A percentile compares a stretch with the other conserved stretches of the same genome.
These are phyloP conservation scores for Sporothrix dimorphospora DNA, from an alignment of 2,329 filamentous ascomycete genomes.

Conservation along the genomic window DNA sequence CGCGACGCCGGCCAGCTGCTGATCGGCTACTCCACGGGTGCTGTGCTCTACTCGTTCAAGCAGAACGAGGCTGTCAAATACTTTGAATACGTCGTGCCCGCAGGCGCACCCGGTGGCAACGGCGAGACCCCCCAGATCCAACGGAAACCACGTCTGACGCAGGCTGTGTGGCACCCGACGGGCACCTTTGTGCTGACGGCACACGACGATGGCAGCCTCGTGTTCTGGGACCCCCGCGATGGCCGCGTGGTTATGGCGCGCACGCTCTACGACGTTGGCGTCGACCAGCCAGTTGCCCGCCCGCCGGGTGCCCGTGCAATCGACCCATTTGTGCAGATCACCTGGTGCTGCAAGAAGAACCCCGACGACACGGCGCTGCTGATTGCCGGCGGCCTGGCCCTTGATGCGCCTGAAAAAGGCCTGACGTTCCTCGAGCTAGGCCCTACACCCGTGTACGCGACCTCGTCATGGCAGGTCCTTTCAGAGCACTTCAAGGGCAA, in stretches of 20 bases:
- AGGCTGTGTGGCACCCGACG: conserved; percentile 92
- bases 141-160: conserved; percentile 74
- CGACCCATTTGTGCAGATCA: conserved; percentile 75
- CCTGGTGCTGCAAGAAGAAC: conserved; percentile 94
- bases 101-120: conserved; percentile 83
- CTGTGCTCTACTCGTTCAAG: conserved; percentile 92
- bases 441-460: conserved; percentile 84
- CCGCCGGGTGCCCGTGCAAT: conserved; percentile 60
- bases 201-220: conserved; percentile 88
- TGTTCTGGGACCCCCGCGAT: conserved; percentile 93
- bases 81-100: conserved; percentile 80
- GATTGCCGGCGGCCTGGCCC: conserved; percentile 77
- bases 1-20: conserved; percentile 89
- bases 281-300: conserved; percentile 65
- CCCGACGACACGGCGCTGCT: conserved; percentile 90
- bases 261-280: conserved; percentile 72
- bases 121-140: conserved; percentile 62
- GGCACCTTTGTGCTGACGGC: conserved; percentile 86
- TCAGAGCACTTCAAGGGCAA: conserved; percentile 80
- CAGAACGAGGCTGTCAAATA: conserved; percentile 77
- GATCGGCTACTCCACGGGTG: conserved; percentile 87
- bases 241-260: conserved; percentile 81
- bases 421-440: conserved; percentile 90
- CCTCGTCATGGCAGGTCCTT: conserved; percentile 85
- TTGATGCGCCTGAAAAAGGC: conserved; percentile 70